A percentile compares a stretch with the other conserved stretches of the same genome.
phyloP scores from a whole-genome alignment of 169 alveolate species.

The Babesia bovis region DNA sequence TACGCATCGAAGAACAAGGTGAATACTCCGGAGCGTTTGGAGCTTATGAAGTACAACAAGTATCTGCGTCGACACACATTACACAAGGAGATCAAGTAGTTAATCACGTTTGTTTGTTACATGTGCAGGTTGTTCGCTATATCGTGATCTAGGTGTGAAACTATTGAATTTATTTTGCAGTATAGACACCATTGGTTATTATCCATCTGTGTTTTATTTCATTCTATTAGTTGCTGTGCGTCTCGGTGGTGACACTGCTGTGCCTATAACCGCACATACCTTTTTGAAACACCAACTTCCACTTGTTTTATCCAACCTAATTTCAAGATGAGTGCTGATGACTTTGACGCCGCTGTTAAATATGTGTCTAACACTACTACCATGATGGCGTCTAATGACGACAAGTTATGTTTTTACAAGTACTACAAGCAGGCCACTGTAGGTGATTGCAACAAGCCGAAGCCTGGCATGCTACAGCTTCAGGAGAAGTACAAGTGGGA shows the following conservation, averaged over 20 bases:
- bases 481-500: slow-evolving; percentile 90
- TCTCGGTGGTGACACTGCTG: slow-evolving; percentile 6
- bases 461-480: slow-evolving; percentile 86
- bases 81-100: slow-evolving; percentile 75
- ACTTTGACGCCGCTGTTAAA: slow-evolving; percentile 57
- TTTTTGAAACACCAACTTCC: not conserved
- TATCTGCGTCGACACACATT: slow-evolving; percentile 76
- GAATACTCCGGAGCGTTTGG: slow-evolving; percentile 77
- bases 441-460: slow-evolving; percentile 86
- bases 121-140: not conserved
- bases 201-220: too few relatives aligned
- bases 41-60: slow-evolving; percentile 77
- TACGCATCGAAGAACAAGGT: slow-evolving; percentile 77
- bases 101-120: not conserved
- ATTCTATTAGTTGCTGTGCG: not conserved
- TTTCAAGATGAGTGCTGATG: slow-evolving; percentile 12
- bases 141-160: too few relatives aligned
- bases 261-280: not conserved
- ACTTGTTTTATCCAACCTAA: not conserved
- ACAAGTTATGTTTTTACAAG: slow-evolving; percentile 78
- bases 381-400: slow-evolving; percentile 59
- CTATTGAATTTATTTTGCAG: too few relatives aligned
- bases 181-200: too few relatives aligned
- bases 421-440: slow-evolving; percentile 89
- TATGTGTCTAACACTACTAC: slow-evolving; percentile 31